Percentiles rank a stretch among this genome's conserved stretches.
Evolutionary conservation across 2,329 filamentous ascomycete genomes (phyloP).

Genomic region (Alternaria arborescens): DNA sequence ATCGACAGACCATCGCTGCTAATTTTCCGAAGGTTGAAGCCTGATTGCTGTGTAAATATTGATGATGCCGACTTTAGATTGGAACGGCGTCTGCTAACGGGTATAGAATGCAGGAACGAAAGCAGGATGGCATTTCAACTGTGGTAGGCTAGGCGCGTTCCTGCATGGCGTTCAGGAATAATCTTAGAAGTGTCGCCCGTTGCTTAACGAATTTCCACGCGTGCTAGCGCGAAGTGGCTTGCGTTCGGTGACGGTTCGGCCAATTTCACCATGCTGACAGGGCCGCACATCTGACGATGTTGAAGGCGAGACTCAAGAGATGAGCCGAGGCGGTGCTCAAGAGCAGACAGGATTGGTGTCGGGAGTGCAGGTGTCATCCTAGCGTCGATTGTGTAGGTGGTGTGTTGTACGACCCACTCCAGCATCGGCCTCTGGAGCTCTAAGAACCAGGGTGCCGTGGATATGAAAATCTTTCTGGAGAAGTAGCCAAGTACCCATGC

Average conservation of each 20-base stretch:
- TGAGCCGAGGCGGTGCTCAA: not conserved
- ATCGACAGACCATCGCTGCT: not conserved
- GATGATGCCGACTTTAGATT: not conserved
- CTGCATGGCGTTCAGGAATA: conserved; percentile 1
- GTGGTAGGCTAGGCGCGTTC: not conserved
- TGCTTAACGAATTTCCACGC: not conserved
- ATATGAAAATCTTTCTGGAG: conserved; percentile 2
- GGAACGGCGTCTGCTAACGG: not conserved
- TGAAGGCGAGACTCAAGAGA: not conserved
- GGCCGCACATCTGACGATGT: not conserved
- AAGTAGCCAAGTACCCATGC: conserved; percentile 1
- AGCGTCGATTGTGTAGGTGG: not conserved
- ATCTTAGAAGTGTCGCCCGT: conserved; percentile 3
- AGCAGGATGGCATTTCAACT: not conserved
- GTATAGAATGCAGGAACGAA: not conserved
- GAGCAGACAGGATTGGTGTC: not conserved
- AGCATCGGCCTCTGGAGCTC: conserved; percentile 1
- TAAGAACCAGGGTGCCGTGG: not conserved
- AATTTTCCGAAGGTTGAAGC: not conserved
- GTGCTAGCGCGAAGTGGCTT: conserved; percentile 4
- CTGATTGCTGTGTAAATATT: not conserved
- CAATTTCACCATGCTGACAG: not conserved
- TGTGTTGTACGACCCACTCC: conserved; percentile 1
- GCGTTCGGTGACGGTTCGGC: not conserved
- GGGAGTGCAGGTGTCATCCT: not conserved